Evolutionary conservation across 495 filamentous ascomycete genomes (phyloP), one percentile per base, ranked within the genome.

Genomic region (Trichoderma parareesei): DNA sequence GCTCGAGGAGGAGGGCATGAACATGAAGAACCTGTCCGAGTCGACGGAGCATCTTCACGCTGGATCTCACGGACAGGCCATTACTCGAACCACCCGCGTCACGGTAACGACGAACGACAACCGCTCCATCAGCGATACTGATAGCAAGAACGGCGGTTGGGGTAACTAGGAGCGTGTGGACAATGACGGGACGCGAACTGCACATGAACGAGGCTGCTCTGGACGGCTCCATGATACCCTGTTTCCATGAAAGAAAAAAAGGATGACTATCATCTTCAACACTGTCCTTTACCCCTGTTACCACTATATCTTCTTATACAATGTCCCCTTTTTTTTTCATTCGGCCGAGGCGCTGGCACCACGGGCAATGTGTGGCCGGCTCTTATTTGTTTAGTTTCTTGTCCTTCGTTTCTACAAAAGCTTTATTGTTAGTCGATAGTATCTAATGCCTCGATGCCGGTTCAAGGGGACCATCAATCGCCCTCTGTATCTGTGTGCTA

Each of bases 1-100:
- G 64, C 49, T 75, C 13, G 57, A 67, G 16, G 65, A 69, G 2
- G 67, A 68, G 41, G 65, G 65, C 44, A 46, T 70, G 64, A 13
- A 67, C 1, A 53, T 72, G 35, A 67, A 61, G 38, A 69, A 69
- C 44, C 62, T 73, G 48, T 71, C 70, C 7, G 73, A 72, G 48
- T 75, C 73, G 4, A 69, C 63, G 53, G 73, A 75, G 38, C 65
- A 65, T 10, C 65, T 75, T 7, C 68, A 65, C 27, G 64, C 71
- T 11, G 18, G 67, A 68, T 65, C 62, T 64, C 10, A 63, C 60
- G 57, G 38, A 38, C 18, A 18, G 7, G 49, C 49, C 49, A 57
- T 57, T 20, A 57, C 49, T 14, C 49, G 18, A 11, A 57, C 49
- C 20, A 57, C 49, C 7, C 49, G 18, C 9, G 49, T 57, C 18